Base-by-base conservation (phyloP, 2,329 filamentous ascomycete genomes). In the Diatrype stigma region DNA sequence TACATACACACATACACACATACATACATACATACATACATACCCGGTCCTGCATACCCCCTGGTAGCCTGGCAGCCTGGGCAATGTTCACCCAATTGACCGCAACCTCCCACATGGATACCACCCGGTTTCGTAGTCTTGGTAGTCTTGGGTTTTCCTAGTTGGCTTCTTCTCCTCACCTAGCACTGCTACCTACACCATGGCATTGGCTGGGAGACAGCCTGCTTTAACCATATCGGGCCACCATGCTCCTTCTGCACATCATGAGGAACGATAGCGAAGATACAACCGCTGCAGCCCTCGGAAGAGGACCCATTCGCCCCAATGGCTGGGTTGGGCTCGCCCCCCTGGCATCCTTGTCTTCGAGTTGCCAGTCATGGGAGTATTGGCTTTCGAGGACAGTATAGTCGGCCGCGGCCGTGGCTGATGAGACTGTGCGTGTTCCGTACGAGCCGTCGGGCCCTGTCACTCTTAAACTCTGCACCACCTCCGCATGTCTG, bases 391-490 rank as follows among this genome's bases (percentile, higher is more conserved):
- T 58, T 51, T 54, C 49, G 56, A 61, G 56, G 56, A 53, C 50
- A 21, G 51, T 49, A 56, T 55, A 44, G 60, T 58, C 61, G 64
- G 68, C 64, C 67, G 61, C 62, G 64, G 62, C 61, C 60, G 57
- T 67, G 65, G 63, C 63, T 66, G 60, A 60, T 58, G 58, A 62
- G 54, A 63, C 60, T 63, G 50, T 50, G 53, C 58, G 56, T 54
- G 62, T 63, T 64, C 54, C 54, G 51, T 46, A 49, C 51, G 54
- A 65, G 67, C 65, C 69, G 66, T 68, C 59, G 50, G n/a, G 55
- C 63, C 67, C 61, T 68, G 64, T 70, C 64, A 57, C 63, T 67
- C 71, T 71, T 73, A 74, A 74, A 72, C 70, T 63, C 63, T 51
- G 51, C 57, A 66, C 67, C 67, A 65, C 68, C 67, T 65, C 70